phyloP scores from a whole-genome alignment of 2,329 filamentous ascomycete species.

The Tolypocladium tropicale region DNA sequence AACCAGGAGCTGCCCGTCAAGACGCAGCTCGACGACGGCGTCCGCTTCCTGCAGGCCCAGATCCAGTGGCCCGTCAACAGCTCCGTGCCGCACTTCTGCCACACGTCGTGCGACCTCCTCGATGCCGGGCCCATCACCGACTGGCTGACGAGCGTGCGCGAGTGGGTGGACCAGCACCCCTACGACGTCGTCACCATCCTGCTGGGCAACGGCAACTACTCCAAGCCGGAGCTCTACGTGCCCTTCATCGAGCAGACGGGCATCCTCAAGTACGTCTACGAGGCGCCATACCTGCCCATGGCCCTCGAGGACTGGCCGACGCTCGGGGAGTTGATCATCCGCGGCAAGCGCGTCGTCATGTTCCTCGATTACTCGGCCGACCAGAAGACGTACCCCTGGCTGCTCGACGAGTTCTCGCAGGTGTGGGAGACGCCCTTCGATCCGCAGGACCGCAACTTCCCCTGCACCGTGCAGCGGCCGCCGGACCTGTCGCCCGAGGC shows the following conservation, averaged over 20 bases:
- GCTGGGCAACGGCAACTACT: conserved; percentile 73
- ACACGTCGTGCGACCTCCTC: conserved; percentile 72
- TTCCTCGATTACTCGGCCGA: conserved; percentile 82
- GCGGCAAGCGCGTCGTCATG: conserved; percentile 61
- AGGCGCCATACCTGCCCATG: conserved; percentile 62
- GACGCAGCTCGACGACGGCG: conserved; percentile 67
- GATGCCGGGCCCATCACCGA: conserved; percentile 68
- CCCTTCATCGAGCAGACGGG: conserved; percentile 61
- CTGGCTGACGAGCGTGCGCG: conserved; percentile 58
- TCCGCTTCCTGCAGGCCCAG: conserved; percentile 54
- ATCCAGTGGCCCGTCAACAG: conserved; percentile 46
- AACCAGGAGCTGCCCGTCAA: conserved; percentile 63
- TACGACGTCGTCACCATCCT: conserved; percentile 84
- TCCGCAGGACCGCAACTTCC: conserved; percentile 53
- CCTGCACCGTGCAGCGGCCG: conserved; percentile 69
- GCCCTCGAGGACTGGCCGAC: conserved; percentile 72
- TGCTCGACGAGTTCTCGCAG: conserved; percentile 79
- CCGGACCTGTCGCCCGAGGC: conserved; percentile 48
- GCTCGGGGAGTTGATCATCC: conserved; percentile 63
- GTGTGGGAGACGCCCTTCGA: conserved; percentile 90
- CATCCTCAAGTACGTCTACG: conserved; percentile 62
- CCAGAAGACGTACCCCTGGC: conserved; percentile 68
- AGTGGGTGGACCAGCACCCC: conserved; percentile 67
- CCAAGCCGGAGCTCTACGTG: conserved; percentile 52
- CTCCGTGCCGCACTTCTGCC: conserved; percentile 62